Evolutionary conservation across 2,329 filamentous ascomycete genomes (phyloP).

Genomic region (Erysiphe neolycopersici): DNA sequence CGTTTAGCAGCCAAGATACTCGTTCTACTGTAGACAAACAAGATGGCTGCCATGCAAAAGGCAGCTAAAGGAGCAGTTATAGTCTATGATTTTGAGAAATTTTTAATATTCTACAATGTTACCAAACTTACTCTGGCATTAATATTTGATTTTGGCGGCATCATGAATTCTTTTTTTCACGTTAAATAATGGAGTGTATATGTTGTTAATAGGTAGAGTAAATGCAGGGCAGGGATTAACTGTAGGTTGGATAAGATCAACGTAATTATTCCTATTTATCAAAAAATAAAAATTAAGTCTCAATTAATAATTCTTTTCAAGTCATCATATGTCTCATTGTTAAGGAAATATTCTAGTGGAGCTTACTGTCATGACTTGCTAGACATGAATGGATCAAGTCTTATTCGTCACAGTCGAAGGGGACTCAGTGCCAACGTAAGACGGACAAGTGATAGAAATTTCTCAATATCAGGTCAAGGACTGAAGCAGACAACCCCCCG

Average conservation of each 20-base stretch:
- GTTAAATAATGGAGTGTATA: no score
- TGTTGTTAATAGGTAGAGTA: no score
- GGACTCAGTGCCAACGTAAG: neutral
- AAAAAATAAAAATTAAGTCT: no score
- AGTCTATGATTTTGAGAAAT: conserved; percentile 5
- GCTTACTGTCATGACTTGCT: neutral
- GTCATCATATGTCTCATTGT: no score
- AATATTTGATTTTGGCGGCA: conserved; percentile 11
- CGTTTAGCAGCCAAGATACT: conserved; percentile 39
- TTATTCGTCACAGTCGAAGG: conserved; percentile 2
- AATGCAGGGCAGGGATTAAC: no score
- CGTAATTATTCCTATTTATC: no score
- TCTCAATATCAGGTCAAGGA: conserved; percentile 1
- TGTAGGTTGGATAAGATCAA: no score
- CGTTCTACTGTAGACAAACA: conserved; percentile 32
- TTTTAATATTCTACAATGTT: neutral
- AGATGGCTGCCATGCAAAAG: conserved; percentile 25
- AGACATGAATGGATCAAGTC: conserved; percentile 9
- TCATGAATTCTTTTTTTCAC: neutral
- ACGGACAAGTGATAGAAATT: conserved; percentile 10
- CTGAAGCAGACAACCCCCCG: neutral
- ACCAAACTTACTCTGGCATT: conserved; percentile 4
- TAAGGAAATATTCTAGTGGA: no score
- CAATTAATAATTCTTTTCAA: no score
- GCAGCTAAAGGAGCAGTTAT: conserved; percentile 24